These are phyloP conservation scores for Neonectria neomacrospora DNA, from an alignment of 2,329 filamentous ascomycete genomes.

Conservation along the genomic window DNA sequence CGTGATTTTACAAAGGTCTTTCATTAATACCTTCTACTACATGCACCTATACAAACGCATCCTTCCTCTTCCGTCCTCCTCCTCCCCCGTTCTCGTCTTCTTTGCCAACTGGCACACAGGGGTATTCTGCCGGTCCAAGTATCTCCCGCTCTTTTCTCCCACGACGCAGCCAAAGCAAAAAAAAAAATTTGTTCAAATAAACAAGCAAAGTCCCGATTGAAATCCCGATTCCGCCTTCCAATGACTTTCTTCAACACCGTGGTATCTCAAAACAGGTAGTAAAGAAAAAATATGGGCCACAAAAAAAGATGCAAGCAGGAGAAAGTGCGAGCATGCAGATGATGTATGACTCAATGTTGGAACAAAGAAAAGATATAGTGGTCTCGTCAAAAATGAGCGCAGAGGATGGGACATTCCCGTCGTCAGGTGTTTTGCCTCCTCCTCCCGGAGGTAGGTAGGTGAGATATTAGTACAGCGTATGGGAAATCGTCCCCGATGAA, in stretches of 20 bases:
- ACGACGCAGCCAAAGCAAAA: conserved; percentile 15
- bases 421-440: conserved; percentile 38
- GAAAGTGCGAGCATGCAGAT: conserved; percentile 12
- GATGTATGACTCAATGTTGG: neutral
- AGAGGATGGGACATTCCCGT: conserved; percentile 39
- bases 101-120: conserved; percentile 23
- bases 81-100: conserved; percentile 4
- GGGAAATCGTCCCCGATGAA: conserved; percentile 28
- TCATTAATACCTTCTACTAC: conserved; percentile 34
- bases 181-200: neutral
- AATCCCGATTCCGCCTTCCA: conserved; percentile 12
- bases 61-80: neutral
- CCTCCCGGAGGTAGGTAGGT: conserved; percentile 32
- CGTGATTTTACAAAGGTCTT: conserved; percentile 22
- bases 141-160: conserved; percentile 15
- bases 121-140: conserved; percentile 25
- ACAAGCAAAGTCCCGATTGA: conserved; percentile 11
- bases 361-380: conserved; percentile 25
- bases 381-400: conserved; percentile 36
- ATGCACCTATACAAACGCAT: conserved; percentile 17
- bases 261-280: conserved; percentile 42
- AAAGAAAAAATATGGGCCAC: conserved; percentile 24
- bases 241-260: conserved; percentile 34
- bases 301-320: conserved; percentile 22
- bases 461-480: conserved; percentile 42